phyloP scores from a whole-genome alignment of 768 basidiomycete genomes.

The Leucocoprinus sp. region DNA sequence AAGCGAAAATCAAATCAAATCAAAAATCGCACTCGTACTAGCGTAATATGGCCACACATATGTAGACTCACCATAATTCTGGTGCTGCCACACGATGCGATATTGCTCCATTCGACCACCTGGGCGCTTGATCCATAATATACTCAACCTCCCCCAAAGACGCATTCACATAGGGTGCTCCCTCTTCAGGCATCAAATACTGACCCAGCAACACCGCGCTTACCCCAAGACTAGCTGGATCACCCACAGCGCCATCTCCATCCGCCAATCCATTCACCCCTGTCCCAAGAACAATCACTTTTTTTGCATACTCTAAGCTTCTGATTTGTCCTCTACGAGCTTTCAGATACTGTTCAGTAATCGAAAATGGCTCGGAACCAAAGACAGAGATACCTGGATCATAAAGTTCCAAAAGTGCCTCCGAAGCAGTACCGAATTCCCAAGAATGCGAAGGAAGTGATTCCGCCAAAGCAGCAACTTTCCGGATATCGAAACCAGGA shows the following conservation, averaged over 20 bases:
- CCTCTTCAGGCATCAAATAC: constrained; percentile 13
- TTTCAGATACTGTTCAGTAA: constrained; percentile 18
- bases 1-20: neutral
- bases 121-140: constrained; percentile 27
- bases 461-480: constrained; percentile 24
- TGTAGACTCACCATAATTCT: constrained; percentile 35
- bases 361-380: constrained; percentile 25
- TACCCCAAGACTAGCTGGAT: constrained; percentile 43
- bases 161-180: constrained; percentile 22
- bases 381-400: constrained; percentile 33
- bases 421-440: constrained; percentile 36
- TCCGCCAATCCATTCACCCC: constrained; percentile 26
- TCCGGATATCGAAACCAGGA: constrained; percentile 30
- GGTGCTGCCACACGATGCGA: constrained; percentile 31
- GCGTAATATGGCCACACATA: neutral
- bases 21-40: neutral
- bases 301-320: constrained; percentile 29
- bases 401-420: constrained; percentile 37
- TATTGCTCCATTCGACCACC: constrained; percentile 36
- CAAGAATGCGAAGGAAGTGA: constrained; percentile 36
- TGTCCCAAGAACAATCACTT: constrained; percentile 28
- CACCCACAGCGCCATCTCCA: constrained; percentile 35
- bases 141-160: constrained; percentile 25
- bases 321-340: constrained; percentile 13
- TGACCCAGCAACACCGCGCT: constrained; percentile 36